Evolutionary conservation across 163 green algal species (phyloP), one percentile per base, ranked within the genome.

Genomic region (Picocystis sp.): DNA sequence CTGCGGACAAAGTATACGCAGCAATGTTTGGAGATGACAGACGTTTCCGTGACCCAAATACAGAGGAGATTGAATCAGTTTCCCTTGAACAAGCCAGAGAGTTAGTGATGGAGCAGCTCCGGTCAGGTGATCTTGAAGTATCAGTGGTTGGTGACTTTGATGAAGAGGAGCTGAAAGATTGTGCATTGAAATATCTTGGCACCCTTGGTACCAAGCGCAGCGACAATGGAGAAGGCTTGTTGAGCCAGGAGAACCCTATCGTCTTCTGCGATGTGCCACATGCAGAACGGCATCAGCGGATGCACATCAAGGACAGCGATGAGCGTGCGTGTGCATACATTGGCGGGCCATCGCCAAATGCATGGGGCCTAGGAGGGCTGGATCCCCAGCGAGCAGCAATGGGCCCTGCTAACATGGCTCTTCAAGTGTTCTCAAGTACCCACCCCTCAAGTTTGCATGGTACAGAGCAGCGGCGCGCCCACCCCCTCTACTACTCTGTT

Each of bases 241-340:
- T 14, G n/a, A 43, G 52, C 43, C 51, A 58, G 22, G 23, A 44
- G 1, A 45, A 55, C 0, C 48, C 57, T 11, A 10, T 17, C 13
- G 34, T 44, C n/a, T 45, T 51, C 38, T 25, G 54, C 54, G 21
- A 63, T 63, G 11, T n/a, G 6, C 15, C n/a, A 5, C 47, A 19
- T 19, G 47, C n/a, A 54, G n/a, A 54, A 21, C 47, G 19, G 10
- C 47, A 34, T 24, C 59, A 64, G 44, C 61, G 71, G 43, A 52
- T 77, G 3, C 55, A 64, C 22, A 53, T 79, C 43, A 54, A 67
- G 45, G 89, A 97, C 69, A 89, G 75, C 13, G 90, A 98, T 60
- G 87, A 97, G 76, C 71, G 90, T 22, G 89, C 86, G 2, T 80
- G 69, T 50, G 89, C 86, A 2, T 93, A 92, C 70, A 83, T 97